A percentile compares a stretch with the other conserved stretches of the same genome.
Conservation (phyloP, 2,329 filamentous ascomycete species). For the Aspergillus quadrilineatus region DNA sequence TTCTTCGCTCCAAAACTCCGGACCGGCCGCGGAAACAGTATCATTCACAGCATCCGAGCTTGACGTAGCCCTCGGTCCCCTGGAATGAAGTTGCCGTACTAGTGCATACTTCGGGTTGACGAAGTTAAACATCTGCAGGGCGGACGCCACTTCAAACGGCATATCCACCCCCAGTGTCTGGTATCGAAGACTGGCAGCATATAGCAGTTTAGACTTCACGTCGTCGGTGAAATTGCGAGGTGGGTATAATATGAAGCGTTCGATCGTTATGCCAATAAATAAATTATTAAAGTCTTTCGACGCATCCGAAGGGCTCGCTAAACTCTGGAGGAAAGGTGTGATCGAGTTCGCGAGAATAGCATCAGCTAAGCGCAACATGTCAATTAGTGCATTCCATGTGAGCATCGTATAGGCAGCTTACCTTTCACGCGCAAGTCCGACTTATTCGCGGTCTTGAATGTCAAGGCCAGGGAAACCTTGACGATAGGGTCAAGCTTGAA, state of each 20-base stretch:
- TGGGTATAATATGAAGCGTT: slow-evolving; percentile 82
- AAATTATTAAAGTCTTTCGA: slow-evolving; percentile 65
- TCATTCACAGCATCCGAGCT: slow-evolving; percentile 70
- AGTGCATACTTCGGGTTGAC: slow-evolving; percentile 47
- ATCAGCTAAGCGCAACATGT: slow-evolving; percentile 61
- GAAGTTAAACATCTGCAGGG: slow-evolving; percentile 47
- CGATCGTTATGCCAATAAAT: slow-evolving; percentile 77
- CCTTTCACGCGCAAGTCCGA: slow-evolving; percentile 86
- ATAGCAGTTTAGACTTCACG: slow-evolving; percentile 63
- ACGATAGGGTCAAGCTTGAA: slow-evolving; percentile 88
- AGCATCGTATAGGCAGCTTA: slow-evolving; percentile 42
- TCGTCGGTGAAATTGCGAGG: slow-evolving; percentile 82
- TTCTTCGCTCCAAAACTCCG: slow-evolving; percentile 70
- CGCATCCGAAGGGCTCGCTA: slow-evolving; percentile 64
- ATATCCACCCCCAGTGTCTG: slow-evolving; percentile 54
- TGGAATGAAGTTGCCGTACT: slow-evolving; percentile 66
- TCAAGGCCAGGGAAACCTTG: slow-evolving; percentile 82
- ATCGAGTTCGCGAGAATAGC: slow-evolving; percentile 83
- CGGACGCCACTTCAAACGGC: slow-evolving; percentile 44
- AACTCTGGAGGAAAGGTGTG: slow-evolving; percentile 71
- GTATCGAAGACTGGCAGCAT: slow-evolving; percentile 68
- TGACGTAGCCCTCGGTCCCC: slow-evolving; percentile 71
- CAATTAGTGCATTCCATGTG: slow-evolving; percentile 4
- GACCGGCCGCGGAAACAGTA: slow-evolving; percentile 55
- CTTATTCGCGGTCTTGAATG: slow-evolving; percentile 80